Conservation (phyloP, 129 eudicot genomes). For the Scalesia atractyloides region DNA sequence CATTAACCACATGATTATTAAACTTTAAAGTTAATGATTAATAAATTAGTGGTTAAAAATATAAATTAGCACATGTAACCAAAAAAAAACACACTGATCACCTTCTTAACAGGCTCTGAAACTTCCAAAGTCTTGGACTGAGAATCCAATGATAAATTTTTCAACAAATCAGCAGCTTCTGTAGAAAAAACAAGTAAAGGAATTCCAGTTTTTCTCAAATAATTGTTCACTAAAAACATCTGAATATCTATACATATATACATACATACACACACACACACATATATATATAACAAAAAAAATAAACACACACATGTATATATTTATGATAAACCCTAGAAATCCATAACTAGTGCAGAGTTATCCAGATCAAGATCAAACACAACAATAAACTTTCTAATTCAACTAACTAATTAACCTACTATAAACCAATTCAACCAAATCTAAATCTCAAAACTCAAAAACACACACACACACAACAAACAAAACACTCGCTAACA, state of each 20-base stretch:
- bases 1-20: neutral
- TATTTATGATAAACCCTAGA: neutral
- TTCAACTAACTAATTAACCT: neutral
- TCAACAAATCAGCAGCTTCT: slow-evolving; percentile 82
- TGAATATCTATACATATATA: neutral
- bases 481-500: too few species aligned
- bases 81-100: neutral
- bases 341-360: too few species aligned
- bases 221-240: neutral
- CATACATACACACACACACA: neutral
- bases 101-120: slow-evolving; percentile 71
- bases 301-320: neutral
- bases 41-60: neutral
- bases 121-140: slow-evolving; percentile 55
- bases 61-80: neutral
- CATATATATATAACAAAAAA: neutral
- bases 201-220: neutral
- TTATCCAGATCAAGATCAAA: neutral
- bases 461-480: neutral
- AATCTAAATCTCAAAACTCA: neutral
- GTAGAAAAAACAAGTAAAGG: slow-evolving; percentile 26
- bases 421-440: neutral
- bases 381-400: neutral
- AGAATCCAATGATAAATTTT: slow-evolving; percentile 70
- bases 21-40: neutral